Evolutionary conservation across 2,329 filamentous ascomycete species (phyloP), one percentile per base, ranked within the genome.

Genomic region (Capronia americana): DNA sequence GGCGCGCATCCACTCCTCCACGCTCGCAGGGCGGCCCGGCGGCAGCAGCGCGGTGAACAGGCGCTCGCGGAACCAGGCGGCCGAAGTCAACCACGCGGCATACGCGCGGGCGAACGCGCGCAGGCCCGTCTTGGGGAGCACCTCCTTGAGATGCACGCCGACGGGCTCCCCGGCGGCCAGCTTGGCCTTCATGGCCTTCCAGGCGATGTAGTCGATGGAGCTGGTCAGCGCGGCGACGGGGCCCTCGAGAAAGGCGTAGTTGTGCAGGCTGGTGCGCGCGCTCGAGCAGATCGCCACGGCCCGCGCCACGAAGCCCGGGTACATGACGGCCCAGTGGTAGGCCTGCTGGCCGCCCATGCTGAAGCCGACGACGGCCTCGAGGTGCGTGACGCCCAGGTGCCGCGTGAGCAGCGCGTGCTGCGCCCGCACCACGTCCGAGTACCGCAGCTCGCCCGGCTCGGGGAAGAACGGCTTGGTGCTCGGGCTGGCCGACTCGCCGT

Each of bases 301-400:
- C 24, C 77, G 77, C 32, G 73, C 74, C 2, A 82, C 70, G 58
- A 82, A 75, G 10, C 75, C 71, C 0, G 81, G 80, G 65, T 83
- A 77, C 78, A 83, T 81, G 12, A 75, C 72, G 1, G 75, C 73
- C 81, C 81, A 84, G 70, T 84, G 75, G 66, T 84, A 84, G 1
- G 80, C 74, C 57, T 80, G 79, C 69, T 84, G 82, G 1, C 81
- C 82, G 12, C 79, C 82, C 82, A 84, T 84, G n/a, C 79, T 81
- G 72, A 84, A 84, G 0, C 82, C 82, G 2, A 82, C 62, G 10
- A 83, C 73, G 4, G 79, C 76, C 68, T 83, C 79, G 4, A 84
- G 62, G 1, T 65, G 57, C 26, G 66, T 38, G 24, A 82, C 70
- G 1, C 70, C 64, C 0, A 83, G 69, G 46, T 80, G 76, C 28